These are phyloP conservation scores for Fagopyrum tataricum DNA, from an alignment of 148 eudicot species.

Conservation along the genomic window DNA sequence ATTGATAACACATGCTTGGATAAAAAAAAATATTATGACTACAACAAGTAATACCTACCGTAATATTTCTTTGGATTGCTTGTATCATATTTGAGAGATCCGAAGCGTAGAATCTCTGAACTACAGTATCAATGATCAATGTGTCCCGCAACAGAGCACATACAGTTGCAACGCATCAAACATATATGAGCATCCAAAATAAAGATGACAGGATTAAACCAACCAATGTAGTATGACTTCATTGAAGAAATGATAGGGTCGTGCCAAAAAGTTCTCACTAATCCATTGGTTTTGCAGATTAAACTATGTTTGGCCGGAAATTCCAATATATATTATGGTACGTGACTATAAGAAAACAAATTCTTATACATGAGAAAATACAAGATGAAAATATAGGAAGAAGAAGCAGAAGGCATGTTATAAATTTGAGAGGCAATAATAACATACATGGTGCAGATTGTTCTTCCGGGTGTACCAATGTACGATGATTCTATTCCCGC, in stretches of 20 bases:
- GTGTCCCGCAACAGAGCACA: conserved; percentile 54
- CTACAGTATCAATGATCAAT: conserved; percentile 73
- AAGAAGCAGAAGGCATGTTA: conserved; percentile 13
- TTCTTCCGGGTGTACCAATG: conserved; percentile 78
- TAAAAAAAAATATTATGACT: background rate
- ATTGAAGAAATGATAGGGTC: background rate
- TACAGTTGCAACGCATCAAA: background rate
- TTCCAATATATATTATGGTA: too few species aligned
- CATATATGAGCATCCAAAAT: background rate
- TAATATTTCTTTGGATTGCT: conserved; percentile 68
- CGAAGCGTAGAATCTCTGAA: conserved; percentile 59
- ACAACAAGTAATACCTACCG: conserved; percentile 33
- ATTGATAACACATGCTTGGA: background rate
- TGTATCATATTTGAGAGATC: conserved; percentile 62
- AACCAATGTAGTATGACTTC: background rate
- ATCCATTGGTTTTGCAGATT: too few species aligned
- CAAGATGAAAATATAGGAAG: background rate
- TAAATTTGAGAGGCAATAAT: conserved; percentile 9
- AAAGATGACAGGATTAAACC: background rate
- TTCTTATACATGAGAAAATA: too few species aligned
- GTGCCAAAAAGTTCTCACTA: too few species aligned
- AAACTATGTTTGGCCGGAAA: too few species aligned
- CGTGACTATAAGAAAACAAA: too few species aligned
- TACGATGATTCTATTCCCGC: conserved; percentile 74
- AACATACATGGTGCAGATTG: conserved; percentile 84